Percentiles rank a stretch among this genome's conserved stretches.
Evolutionary conservation across 2,329 filamentous ascomycete genomes (phyloP).

Genomic region (Botrytis fragariae): DNA sequence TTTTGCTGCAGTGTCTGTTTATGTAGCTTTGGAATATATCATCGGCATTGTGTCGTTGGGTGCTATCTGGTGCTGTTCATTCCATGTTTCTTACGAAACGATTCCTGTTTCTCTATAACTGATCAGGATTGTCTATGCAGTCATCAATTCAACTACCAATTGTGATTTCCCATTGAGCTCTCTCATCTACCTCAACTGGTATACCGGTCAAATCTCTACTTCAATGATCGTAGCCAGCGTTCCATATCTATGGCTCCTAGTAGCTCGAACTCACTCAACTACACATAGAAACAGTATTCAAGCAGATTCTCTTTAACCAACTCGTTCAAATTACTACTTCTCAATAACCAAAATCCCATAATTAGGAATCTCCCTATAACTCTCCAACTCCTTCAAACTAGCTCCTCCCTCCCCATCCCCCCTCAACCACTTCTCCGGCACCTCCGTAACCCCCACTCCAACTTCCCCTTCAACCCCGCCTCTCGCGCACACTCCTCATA

Average conservation of each 20-base stretch:
- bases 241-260: background rate
- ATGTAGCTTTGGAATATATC: background rate
- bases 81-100: background rate
- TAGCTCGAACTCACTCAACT: background rate
- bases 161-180: too few relatives aligned
- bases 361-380: conserved; percentile 30
- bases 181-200: background rate
- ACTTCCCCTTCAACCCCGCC: conserved; percentile 33
- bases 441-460: conserved; percentile 33
- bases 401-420: conserved; percentile 30
- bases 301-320: background rate
- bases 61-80: background rate
- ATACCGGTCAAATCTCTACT: background rate
- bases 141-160: background rate
- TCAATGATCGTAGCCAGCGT: background rate
- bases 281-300: too few relatives aligned
- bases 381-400: conserved; percentile 32
- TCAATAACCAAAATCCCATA: conserved; percentile 33
- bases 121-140: background rate
- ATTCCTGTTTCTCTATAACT: background rate
- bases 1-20: background rate
- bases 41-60: background rate
- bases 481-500: conserved; percentile 36
- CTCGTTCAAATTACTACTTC: conserved; percentile 23
- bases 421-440: conserved; percentile 30